Conservation (phyloP, 208 protist species). For the Trypanosoma congolense region DNA sequence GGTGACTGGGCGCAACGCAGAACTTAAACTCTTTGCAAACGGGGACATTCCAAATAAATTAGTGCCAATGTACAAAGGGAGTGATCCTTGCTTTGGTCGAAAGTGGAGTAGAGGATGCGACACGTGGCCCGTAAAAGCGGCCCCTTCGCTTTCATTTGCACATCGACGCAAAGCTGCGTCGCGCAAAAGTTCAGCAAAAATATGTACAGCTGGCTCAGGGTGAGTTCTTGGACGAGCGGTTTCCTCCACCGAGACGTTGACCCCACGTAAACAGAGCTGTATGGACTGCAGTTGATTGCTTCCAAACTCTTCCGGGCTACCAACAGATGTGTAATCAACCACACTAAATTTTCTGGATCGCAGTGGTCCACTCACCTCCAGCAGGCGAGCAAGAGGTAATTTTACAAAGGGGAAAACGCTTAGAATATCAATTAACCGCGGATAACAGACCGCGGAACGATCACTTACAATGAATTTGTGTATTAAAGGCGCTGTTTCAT, state of each 20-base stretch:
- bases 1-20: conserved; percentile 9
- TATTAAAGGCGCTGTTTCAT: conserved; percentile 34
- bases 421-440: conserved; percentile 65
- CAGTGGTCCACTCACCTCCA: conserved; percentile 73
- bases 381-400: conserved; percentile 63
- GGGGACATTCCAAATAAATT: conserved; percentile 50
- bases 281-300: conserved; percentile 9
- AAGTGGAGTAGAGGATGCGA: conserved; percentile 23
- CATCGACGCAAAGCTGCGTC: conserved; percentile 10
- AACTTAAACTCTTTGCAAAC: conserved; percentile 45
- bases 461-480: conserved; percentile 52
- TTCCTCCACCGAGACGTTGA: conserved; percentile 12
- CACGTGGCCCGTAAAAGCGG: conserved; percentile 17
- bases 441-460: conserved; percentile 53
- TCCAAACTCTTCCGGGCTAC: neutral
- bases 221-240: conserved; percentile 2
- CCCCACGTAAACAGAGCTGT: conserved; percentile 26
- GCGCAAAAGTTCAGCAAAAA: conserved; percentile 19
- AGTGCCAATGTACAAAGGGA: conserved; percentile 45
- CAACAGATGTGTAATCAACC: conserved; percentile 20
- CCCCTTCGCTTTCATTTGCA: neutral
- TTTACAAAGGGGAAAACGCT: conserved; percentile 67
- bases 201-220: conserved; percentile 3
- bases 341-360: conserved; percentile 73
- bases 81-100: conserved; percentile 1